A percentile compares a stretch with the other conserved stretches of the same genome.
Evolutionary conservation across 306 rosid genomes (phyloP).

Genomic region (Cicer bijugum): DNA sequence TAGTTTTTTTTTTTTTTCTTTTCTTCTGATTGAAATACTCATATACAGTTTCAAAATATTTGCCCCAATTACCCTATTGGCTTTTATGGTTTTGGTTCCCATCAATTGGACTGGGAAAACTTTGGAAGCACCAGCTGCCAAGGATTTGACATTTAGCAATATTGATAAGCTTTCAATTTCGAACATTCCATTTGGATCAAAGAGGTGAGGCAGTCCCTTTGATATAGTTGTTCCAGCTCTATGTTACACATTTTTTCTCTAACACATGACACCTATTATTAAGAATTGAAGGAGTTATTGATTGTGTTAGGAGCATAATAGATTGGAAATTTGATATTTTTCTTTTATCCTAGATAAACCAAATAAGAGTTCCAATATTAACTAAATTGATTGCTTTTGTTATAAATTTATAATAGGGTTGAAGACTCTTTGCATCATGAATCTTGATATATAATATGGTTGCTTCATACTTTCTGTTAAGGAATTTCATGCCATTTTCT

Average conservation of each 20-base stretch:
- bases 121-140: constrained; percentile 46
- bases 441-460: constrained; percentile 11
- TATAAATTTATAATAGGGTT: constrained; percentile 9
- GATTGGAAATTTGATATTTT: constrained; percentile 12
- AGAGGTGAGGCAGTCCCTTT: constrained; percentile 51
- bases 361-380: not conserved
- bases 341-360: constrained; percentile 14
- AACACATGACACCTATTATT: constrained; percentile 10
- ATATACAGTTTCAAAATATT: constrained; percentile 74
- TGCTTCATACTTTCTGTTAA: constrained; percentile 33
- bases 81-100: constrained; percentile 79
- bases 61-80: constrained; percentile 63
- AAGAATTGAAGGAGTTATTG: constrained; percentile 23
- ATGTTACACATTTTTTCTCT: constrained; percentile 9
- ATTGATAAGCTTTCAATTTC: constrained; percentile 91
- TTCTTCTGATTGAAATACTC: constrained; percentile 22
- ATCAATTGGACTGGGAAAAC: constrained; percentile 73
- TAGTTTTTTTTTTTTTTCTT: constrained; percentile 28
- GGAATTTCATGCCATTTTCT: constrained; percentile 36
- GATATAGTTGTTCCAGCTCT: not conserved
- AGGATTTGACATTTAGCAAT: constrained; percentile 60
- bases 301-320: constrained; percentile 1
- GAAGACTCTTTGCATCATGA: constrained; percentile 6
- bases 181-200: constrained; percentile 75
- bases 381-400: constrained; percentile 4